phyloP scores from a whole-genome alignment of 1,139 yeast genomes.

The Yamadazyma blattariae region DNA sequence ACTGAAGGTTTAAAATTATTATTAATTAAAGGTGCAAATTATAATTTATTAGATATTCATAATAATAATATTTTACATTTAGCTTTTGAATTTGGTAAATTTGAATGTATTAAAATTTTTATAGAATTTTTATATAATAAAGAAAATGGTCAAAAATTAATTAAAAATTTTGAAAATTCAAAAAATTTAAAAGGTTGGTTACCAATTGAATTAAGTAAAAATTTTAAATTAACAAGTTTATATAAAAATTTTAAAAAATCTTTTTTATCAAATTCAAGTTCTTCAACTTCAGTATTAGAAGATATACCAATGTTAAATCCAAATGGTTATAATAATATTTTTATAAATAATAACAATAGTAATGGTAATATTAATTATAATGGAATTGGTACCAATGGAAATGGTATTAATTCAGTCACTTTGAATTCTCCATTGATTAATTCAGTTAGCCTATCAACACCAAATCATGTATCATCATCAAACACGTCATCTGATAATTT shows the following conservation, averaged over 20 bases:
- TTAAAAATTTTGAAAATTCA: slow-evolving; percentile 22
- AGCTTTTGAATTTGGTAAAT: slow-evolving; percentile 74
- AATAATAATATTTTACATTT: slow-evolving; percentile 81
- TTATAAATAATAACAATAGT: not conserved
- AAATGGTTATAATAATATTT: no score
- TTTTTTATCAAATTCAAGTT: slow-evolving; percentile 2
- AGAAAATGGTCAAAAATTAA: slow-evolving; percentile 23
- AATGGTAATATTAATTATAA: slow-evolving; percentile 3
- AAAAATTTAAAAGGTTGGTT: slow-evolving; percentile 66
- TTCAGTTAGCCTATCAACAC: not conserved
- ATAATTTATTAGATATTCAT: slow-evolving; percentile 53
- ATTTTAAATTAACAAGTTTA: slow-evolving; percentile 40
- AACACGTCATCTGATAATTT: not conserved
- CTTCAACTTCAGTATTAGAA: slow-evolving; percentile 1
- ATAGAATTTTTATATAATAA: slow-evolving; percentile 31
- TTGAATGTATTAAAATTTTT: slow-evolving; percentile 61
- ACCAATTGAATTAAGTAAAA: slow-evolving; percentile 45
- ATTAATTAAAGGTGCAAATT: slow-evolving; percentile 79
- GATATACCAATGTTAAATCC: not conserved
- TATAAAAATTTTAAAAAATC: slow-evolving; percentile 20
- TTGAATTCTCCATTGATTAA: slow-evolving; percentile 8
- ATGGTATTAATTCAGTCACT: slow-evolving; percentile 8
- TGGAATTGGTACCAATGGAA: slow-evolving; percentile 6
- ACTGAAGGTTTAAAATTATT: slow-evolving; percentile 68
- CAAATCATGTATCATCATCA: not conserved